Evolutionary conservation across 208 protist genomes (phyloP), one percentile per base, ranked within the genome.

Genomic region (Angomonas ambiguus): DNA sequence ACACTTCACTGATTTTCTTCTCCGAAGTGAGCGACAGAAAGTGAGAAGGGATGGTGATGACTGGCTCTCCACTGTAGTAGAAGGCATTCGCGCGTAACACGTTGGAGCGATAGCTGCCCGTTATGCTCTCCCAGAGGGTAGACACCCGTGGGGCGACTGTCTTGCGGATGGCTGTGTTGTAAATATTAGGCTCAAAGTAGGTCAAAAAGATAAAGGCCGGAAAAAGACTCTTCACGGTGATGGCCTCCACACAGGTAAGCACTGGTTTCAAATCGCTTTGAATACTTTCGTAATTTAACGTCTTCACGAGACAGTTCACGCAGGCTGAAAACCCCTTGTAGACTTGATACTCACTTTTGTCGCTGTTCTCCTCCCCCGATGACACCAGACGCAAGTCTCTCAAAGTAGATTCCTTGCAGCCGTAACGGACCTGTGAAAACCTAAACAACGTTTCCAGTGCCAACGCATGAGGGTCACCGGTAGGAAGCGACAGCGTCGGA

Each of bases 121-220:
- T 71, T n/a, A 93, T 1, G 27, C 75, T 45, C 66, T 95, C 80
- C 79, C 71, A 86, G 11, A 90, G 34, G 6, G 58, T 82, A 8
- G 63, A 79, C 51, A 95, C 82, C 38, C 84, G 85, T 5, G 81
- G 84, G 51, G 78, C 77, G 18, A 92, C 80, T 28, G 65, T 69
- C 51, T 81, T 79, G 24, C 72, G 57, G 71, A 93, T 74, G 1
- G 62, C 35, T 34, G 72, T 58, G 31, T 69, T 45, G 51, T 83
- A 95, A 22, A 90, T 34, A 5, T 32, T 49, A 4, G 73, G 66
- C 38, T 93, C 86, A 35, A 71, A 83, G 72, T 89, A 78, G 6
- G 64, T 74, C 31, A 83, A 51, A 51, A 93, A 93, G n/a, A 85
- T 60, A 66, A 95, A 90, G 38, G 87, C 90, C 0, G 85, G 90